Conservation (phyloP, 1,284 basidiomycete species). For the Cronartium quercuum region DNA sequence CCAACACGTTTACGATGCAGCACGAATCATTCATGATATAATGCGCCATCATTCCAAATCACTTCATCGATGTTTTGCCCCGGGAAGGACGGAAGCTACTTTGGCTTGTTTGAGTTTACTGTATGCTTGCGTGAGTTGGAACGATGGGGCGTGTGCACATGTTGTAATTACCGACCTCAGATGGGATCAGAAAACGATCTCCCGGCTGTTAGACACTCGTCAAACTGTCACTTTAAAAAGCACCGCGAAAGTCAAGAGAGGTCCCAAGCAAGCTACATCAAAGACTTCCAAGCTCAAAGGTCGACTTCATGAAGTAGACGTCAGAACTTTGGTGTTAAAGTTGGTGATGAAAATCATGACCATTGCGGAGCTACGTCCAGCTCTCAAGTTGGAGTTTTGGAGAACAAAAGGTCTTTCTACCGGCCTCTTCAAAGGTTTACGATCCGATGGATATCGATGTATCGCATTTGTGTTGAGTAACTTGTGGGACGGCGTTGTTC, state of each 20-base stretch:
- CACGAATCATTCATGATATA: slow-evolving; percentile 31
- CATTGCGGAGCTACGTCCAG: slow-evolving; percentile 13
- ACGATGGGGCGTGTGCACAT: slow-evolving; percentile 26
- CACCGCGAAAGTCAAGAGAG: background rate
- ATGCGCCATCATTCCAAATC: slow-evolving; percentile 34
- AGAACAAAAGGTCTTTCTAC: slow-evolving; percentile 31
- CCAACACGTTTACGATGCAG: slow-evolving; percentile 2
- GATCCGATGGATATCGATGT: slow-evolving; percentile 21
- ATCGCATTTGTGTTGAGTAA: slow-evolving; percentile 33
- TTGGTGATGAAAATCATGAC: slow-evolving; percentile 26
- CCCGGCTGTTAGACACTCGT: slow-evolving; percentile 28
- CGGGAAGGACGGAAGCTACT: slow-evolving; percentile 38
- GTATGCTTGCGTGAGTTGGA: slow-evolving; percentile 29
- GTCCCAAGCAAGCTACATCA: slow-evolving; percentile 11
- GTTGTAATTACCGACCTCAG: slow-evolving; percentile 29
- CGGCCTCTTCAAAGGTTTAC: slow-evolving; percentile 31
- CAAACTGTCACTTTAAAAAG: background rate
- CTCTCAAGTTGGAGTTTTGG: slow-evolving; percentile 33
- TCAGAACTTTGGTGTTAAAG: slow-evolving; percentile 25
- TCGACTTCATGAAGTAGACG: slow-evolving; percentile 18
- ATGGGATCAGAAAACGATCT: slow-evolving; percentile 37
- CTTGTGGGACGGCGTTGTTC: slow-evolving; percentile 21
- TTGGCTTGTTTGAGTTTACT: slow-evolving; percentile 35
- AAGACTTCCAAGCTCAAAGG: slow-evolving; percentile 33
- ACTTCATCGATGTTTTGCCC: slow-evolving; percentile 37